These are phyloP conservation scores for Cutaneotrichosporon mucoides DNA, from an alignment of 1,284 basidiomycete species.

Conservation along the genomic window DNA sequence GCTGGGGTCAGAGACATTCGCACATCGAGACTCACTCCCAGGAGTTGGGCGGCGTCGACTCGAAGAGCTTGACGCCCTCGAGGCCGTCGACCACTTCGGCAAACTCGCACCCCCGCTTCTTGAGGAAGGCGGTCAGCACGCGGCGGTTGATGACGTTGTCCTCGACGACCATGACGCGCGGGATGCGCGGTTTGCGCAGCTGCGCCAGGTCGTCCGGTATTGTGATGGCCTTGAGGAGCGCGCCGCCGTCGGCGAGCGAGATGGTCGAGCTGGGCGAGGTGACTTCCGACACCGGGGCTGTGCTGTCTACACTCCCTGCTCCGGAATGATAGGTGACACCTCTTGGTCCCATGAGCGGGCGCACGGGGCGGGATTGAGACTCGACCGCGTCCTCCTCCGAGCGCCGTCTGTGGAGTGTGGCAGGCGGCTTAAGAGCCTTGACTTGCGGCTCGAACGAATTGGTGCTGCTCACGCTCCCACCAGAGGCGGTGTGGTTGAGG, in stretches of 20 bases:
- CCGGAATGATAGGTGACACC: not conserved
- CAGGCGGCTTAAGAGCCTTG: not conserved
- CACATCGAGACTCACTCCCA: constrained; percentile 57
- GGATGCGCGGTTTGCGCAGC: constrained; percentile 4
- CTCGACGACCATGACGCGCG: constrained; percentile 71
- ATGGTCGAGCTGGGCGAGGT: constrained; percentile 36
- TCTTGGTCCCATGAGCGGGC: constrained; percentile 1
- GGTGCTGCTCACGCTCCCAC: too few relatives aligned
- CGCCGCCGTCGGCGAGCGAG: constrained; percentile 52
- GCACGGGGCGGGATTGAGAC: not conserved
- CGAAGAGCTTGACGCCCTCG: constrained; percentile 75
- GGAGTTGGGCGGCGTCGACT: constrained; percentile 57
- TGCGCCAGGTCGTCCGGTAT: constrained; percentile 41
- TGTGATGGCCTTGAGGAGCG: constrained; percentile 51
- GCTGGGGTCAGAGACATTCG: constrained; percentile 49
- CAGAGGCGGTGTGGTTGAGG: too few relatives aligned
- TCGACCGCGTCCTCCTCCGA: constrained; percentile 1
- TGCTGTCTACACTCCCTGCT: too few relatives aligned
- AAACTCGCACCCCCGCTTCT: constrained; percentile 63
- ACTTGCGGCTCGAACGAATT: not conserved
- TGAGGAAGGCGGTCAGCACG: constrained; percentile 71
- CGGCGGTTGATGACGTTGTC: constrained; percentile 62
- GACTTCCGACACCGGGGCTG: not conserved
- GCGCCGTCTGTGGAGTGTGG: not conserved
- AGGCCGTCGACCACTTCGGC: constrained; percentile 76